Percentiles rank a stretch among this genome's conserved stretches.
These are phyloP conservation scores for Backusella sp. DNA, from an alignment of 192 early-diverging fungal genomes.

Conservation along the genomic window DNA sequence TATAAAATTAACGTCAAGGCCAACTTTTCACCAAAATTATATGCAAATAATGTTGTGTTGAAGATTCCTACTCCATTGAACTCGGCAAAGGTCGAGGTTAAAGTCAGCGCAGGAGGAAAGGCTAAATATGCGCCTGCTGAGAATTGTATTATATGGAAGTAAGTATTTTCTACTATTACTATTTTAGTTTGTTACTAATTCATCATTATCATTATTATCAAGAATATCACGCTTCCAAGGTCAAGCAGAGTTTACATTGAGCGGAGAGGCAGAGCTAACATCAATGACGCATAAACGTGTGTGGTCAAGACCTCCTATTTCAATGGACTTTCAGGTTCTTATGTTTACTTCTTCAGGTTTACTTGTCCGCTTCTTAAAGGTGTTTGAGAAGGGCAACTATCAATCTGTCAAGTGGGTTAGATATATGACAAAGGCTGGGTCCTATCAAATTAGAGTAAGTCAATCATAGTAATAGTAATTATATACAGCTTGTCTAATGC, in stretches of 20 bases:
- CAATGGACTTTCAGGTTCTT: slow-evolving; percentile 87
- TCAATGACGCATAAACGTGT: slow-evolving; percentile 80
- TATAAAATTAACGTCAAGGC: slow-evolving; percentile 89
- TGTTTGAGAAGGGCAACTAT: slow-evolving; percentile 96
- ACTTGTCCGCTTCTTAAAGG: slow-evolving; percentile 95
- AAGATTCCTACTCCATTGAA: slow-evolving; percentile 91
- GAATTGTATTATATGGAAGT: slow-evolving; percentile 96
- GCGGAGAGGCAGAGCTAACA: slow-evolving; percentile 80
- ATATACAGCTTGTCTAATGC: background rate
- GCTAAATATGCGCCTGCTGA: slow-evolving; percentile 95
- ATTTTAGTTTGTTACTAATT: background rate
- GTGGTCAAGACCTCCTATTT: slow-evolving; percentile 95
- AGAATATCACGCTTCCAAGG: slow-evolving; percentile 93
- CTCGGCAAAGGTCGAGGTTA: slow-evolving; percentile 79
- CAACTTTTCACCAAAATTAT: slow-evolving; percentile 85
- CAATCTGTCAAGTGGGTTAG: slow-evolving; percentile 98
- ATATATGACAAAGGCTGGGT: slow-evolving; percentile 95
- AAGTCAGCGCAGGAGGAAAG: slow-evolving; percentile 74
- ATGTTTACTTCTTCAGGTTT: slow-evolving; percentile 98
- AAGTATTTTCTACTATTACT: slow-evolving; percentile 33
- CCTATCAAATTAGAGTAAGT: slow-evolving; percentile 21
- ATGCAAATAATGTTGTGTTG: slow-evolving; percentile 87
- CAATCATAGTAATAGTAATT: background rate
- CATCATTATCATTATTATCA: background rate
- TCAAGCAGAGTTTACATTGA: slow-evolving; percentile 79